Evolutionary conservation across 495 filamentous ascomycete genomes (phyloP).

Genomic region (Sabuloglossum arenarium): DNA sequence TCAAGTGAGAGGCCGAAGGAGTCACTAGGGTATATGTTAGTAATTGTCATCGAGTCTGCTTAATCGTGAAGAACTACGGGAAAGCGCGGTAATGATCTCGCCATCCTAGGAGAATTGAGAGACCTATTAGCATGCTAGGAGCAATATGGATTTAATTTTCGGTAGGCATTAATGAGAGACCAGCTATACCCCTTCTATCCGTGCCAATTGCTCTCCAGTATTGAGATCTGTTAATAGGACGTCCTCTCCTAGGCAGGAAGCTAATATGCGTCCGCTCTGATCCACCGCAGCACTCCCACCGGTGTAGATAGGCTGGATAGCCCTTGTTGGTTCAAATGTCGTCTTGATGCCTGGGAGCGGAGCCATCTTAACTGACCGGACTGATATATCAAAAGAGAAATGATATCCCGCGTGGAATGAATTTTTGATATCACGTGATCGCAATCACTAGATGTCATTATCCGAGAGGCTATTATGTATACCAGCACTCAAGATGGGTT

Average conservation of each 20-base stretch:
- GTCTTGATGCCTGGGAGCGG: slow-evolving; percentile 33
- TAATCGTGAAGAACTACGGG: slow-evolving; percentile 30
- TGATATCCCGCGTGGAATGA: neutral
- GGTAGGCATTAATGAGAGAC: neutral
- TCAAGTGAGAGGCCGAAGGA: slow-evolving; percentile 65
- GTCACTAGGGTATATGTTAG: slow-evolving; percentile 35
- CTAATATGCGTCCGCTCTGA: slow-evolving; percentile 60
- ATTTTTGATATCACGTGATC: neutral
- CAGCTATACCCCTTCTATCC: slow-evolving; percentile 62
- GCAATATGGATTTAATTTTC: neutral
- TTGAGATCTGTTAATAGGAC: slow-evolving; percentile 68
- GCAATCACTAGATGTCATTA: too few species aligned
- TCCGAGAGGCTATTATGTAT: too few species aligned
- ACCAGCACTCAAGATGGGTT: too few species aligned
- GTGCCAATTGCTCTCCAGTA: slow-evolving; percentile 61
- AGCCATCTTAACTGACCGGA: slow-evolving; percentile 13
- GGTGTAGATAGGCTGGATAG: slow-evolving; percentile 84
- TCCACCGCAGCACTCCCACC: slow-evolving; percentile 75
- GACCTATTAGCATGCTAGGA: neutral
- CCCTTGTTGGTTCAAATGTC: slow-evolving; percentile 61
- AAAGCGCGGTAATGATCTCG: slow-evolving; percentile 71
- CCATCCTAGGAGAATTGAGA: slow-evolving; percentile 43
- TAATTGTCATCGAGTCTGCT: neutral
- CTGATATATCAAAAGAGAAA: neutral
- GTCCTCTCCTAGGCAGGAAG: slow-evolving; percentile 74